A percentile compares a stretch with the other conserved stretches of the same genome.
Evolutionary conservation across 1,139 yeast species (phyloP).

Genomic region (Sugiyamaella xylanicola): DNA sequence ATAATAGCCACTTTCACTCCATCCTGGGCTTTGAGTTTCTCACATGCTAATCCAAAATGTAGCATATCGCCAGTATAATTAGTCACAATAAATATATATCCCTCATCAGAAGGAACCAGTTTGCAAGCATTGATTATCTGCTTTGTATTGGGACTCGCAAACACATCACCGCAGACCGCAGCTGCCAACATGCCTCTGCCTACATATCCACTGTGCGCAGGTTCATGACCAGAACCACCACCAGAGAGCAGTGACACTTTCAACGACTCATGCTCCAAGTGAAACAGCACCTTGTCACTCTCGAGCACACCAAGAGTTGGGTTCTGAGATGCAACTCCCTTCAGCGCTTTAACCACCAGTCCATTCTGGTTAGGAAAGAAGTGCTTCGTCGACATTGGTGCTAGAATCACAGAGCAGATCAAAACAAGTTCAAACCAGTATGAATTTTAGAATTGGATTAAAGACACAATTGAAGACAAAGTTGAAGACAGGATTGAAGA

Average conservation of each 20-base stretch:
- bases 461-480: too few relatives aligned
- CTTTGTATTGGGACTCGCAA: conserved; percentile 50
- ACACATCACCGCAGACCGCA: conserved; percentile 51
- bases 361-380: conserved; percentile 40
- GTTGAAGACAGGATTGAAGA: too few relatives aligned
- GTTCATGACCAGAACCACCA: conserved; percentile 55
- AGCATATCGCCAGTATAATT: conserved; percentile 64
- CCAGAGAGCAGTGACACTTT: conserved; percentile 48
- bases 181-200: conserved; percentile 51
- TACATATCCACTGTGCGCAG: conserved; percentile 51
- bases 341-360: conserved; percentile 34
- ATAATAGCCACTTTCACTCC: conserved; percentile 32
- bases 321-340: conserved; percentile 40
- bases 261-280: conserved; percentile 38
- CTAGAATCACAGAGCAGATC: too few relatives aligned
- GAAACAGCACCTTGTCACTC: conserved; percentile 46
- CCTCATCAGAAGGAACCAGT: conserved; percentile 43
- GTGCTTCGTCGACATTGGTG: conserved; percentile 44
- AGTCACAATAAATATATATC: conserved; percentile 55
- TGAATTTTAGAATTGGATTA: too few relatives aligned
- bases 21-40: conserved; percentile 33
- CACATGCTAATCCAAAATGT: conserved; percentile 55
- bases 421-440: too few relatives aligned
- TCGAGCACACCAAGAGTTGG: conserved; percentile 40
- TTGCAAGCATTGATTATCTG: conserved; percentile 48